Percentiles rank a stretch among this genome's conserved stretches.
Conservation (phyloP, 768 basidiomycete species). For the Agrocybe praecox region DNA sequence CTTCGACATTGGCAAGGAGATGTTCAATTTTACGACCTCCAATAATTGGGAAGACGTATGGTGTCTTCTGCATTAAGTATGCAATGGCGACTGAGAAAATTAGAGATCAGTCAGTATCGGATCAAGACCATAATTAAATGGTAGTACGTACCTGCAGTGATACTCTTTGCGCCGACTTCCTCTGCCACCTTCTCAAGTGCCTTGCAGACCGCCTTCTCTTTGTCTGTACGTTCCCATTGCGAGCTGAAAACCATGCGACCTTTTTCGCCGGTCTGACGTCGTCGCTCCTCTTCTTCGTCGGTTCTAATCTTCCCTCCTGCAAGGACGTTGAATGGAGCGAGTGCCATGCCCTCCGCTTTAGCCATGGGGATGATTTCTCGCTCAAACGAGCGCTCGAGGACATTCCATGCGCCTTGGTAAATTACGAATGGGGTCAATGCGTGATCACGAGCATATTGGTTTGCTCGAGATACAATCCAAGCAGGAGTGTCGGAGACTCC, state of each 20-base stretch:
- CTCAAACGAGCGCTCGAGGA: too few species aligned
- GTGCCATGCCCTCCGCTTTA: constrained; percentile 27
- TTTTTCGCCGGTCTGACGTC: constrained; percentile 33
- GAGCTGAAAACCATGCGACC: constrained; percentile 34
- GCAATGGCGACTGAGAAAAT: constrained; percentile 51
- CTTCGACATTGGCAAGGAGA: constrained; percentile 51
- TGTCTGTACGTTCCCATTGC: constrained; percentile 49
- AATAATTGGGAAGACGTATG: constrained; percentile 54
- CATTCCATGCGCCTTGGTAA: too few species aligned
- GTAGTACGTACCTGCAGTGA: constrained; percentile 47
- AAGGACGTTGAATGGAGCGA: constrained; percentile 35
- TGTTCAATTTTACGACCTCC: constrained; percentile 58
- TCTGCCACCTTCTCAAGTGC: constrained; percentile 52
- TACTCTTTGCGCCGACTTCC: constrained; percentile 48
- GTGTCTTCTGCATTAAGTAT: constrained; percentile 56
- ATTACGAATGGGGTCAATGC: too few species aligned
- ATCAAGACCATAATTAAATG: background rate
- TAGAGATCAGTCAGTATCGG: background rate
- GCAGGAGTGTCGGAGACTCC: too few species aligned
- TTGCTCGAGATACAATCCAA: too few species aligned
- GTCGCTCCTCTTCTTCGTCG: constrained; percentile 40
- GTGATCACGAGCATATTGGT: too few species aligned
- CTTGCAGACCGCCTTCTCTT: constrained; percentile 41
- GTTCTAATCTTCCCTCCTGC: constrained; percentile 53
- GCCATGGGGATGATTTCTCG: too few species aligned